Evolutionary conservation across 345 rosid genomes (phyloP).

Genomic region (Adansonia digitata): DNA sequence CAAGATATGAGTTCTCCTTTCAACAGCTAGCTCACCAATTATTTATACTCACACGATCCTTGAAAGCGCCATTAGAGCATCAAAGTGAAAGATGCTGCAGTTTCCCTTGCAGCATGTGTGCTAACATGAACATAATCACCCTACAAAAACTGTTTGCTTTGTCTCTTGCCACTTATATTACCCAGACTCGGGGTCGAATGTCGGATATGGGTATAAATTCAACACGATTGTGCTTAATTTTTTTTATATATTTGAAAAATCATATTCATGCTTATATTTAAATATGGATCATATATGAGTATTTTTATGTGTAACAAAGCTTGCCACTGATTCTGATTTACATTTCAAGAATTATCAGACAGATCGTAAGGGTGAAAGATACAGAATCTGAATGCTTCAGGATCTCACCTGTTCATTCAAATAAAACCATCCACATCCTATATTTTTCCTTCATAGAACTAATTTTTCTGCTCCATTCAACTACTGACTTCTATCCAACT

Average conservation of each 20-base stretch:
- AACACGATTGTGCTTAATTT: no score
- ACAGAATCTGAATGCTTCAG: background rate
- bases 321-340: background rate
- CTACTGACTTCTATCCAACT: slow-evolving; percentile 45
- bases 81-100: no score
- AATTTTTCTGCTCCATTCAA: slow-evolving; percentile 14
- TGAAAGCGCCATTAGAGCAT: no score
- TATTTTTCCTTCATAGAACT: background rate
- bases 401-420: background rate
- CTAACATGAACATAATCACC: background rate
- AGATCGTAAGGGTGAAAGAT: background rate
- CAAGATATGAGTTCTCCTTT: background rate
- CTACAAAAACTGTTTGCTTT: background rate
- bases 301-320: no score
- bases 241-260: no score
- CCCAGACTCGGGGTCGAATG: no score
- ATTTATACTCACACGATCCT: no score
- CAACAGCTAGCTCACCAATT: background rate
- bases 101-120: no score
- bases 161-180: background rate
- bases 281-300: no score
- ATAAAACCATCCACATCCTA: background rate
- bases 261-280: no score
- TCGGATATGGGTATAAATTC: no score
- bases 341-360: background rate